Percentiles rank a stretch among this genome's conserved stretches.
These are phyloP conservation scores for Marchantia polymorpha DNA, from an alignment of 225 moss, liverwort and hornwort genomes.

Conservation along the genomic window DNA sequence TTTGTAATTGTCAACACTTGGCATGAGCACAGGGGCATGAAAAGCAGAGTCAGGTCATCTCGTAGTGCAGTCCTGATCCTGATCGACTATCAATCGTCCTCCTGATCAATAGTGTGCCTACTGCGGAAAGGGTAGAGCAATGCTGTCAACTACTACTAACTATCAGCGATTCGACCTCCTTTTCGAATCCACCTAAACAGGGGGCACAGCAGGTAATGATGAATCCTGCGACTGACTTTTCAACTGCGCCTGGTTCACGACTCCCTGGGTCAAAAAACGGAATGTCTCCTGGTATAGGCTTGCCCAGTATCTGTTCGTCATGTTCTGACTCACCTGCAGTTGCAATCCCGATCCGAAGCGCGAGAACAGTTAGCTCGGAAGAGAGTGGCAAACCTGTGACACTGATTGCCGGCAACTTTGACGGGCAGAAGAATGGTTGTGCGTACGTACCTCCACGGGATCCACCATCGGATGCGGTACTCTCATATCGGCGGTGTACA, in stretches of 20 bases:
- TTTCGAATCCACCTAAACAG: too few relatives aligned
- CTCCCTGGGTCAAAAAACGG: conserved; percentile 55
- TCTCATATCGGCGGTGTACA: conserved; percentile 41
- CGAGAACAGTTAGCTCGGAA: background rate
- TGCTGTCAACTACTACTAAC: too few relatives aligned
- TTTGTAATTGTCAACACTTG: too few relatives aligned
- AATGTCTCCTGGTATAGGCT: conserved; percentile 70
- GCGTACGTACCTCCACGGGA: conserved; percentile 50
- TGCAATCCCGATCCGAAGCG: background rate
- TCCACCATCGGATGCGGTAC: conserved; percentile 75
- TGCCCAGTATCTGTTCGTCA: conserved; percentile 58
- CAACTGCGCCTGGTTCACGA: conserved; percentile 40
- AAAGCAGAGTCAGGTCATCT: too few relatives aligned
- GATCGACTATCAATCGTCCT: too few relatives aligned
- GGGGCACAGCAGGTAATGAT: conserved; percentile 46
- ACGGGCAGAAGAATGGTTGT: background rate
- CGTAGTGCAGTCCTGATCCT: too few relatives aligned
- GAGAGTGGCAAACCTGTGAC: background rate
- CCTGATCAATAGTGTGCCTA: too few relatives aligned
- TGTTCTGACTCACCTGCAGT: conserved; percentile 50
- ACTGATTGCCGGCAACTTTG: background rate
- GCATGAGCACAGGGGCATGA: too few relatives aligned
- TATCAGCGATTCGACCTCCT: too few relatives aligned
- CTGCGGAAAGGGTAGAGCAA: too few relatives aligned
- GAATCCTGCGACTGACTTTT: conserved; percentile 49